Evolutionary conservation across 495 filamentous ascomycete genomes (phyloP), one percentile per base, ranked within the genome.

Genomic region (Penicilliopsis zonata): DNA sequence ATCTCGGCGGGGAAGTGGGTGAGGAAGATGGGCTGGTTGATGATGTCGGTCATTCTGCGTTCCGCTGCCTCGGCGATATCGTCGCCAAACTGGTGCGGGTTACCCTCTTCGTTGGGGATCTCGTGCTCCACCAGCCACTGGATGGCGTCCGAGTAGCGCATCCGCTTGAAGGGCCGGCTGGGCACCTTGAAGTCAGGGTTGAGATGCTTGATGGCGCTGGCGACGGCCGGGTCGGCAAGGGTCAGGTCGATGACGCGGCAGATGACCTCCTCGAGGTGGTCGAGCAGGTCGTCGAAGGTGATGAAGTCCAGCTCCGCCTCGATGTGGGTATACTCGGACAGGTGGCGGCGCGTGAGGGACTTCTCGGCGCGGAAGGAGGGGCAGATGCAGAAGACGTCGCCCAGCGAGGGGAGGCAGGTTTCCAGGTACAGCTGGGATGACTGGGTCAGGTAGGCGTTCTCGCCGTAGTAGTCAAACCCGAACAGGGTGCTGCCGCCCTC

Each of bases 321-420:
- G 40, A 99, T 72, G 63, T 99, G 90, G 1, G 90, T 92, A 64
- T 95, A 99, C 59, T 94, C 88, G 22, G 83, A 85, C 43, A 98
- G 59, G 55, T 99, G 90, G 43, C 90, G 85, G 25, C 90, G 80
- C 33, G 90, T 99, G 13, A 94, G 66, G 3, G 81, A 88, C 57
- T 94, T 94, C 57, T 99, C 90, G 15, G 90, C 90, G 31, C 90
- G 88, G 77, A 96, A 99, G 8, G 90, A 96, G 44, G 93, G 90
- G 62, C 93, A 88, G 39, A 99, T 84, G 55, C 88, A 95, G 71
- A 85, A 99, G 37, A 94, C 86, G 46, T 95, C 81, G 36, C 90
- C 90, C 36, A 95, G 65, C 14, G 80, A 84, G 10, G 86, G 85
- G 9, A 99, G 65, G 37, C 81, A 86, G 18, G 92, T 96, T 63